These are phyloP conservation scores for Torrubiella hemipterigena DNA, from an alignment of 2,329 filamentous ascomycete genomes.

Conservation along the genomic window DNA sequence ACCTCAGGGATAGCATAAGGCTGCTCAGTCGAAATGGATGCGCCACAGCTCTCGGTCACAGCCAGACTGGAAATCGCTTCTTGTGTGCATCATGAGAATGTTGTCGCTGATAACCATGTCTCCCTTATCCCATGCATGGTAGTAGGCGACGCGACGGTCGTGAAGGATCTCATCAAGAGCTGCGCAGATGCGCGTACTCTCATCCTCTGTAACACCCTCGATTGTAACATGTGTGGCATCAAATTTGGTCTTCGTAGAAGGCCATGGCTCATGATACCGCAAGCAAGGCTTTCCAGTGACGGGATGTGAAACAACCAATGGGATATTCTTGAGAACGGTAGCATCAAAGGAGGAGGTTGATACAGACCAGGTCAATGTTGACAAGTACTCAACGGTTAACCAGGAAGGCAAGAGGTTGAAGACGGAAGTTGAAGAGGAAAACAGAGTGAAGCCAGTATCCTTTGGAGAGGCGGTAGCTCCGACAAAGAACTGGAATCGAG, in stretches of 20 bases:
- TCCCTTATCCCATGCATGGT: conserved; percentile 41
- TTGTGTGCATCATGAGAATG: conserved; percentile 33
- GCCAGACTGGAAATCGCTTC: conserved; percentile 30
- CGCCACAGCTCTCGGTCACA: conserved; percentile 35
- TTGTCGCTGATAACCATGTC: conserved; percentile 44
- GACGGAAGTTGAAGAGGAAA: conserved; percentile 36
- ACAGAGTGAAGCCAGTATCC: conserved; percentile 40
- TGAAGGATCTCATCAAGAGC: conserved; percentile 30
- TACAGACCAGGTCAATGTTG: conserved; percentile 33
- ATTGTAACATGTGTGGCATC: conserved; percentile 31
- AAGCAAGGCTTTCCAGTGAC: conserved; percentile 33
- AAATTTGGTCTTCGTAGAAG: conserved; percentile 36
- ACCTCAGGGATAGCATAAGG: too few relatives aligned
- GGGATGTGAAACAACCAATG: conserved; percentile 32
- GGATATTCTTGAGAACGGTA: conserved; percentile 28
- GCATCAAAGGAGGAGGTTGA: conserved; percentile 33
- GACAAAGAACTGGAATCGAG: conserved; percentile 42
- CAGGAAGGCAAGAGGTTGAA: conserved; percentile 31
- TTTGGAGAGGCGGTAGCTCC: conserved; percentile 31
- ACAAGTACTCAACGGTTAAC: conserved; percentile 22
- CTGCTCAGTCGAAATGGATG: conserved; percentile 33
- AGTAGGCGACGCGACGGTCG: conserved; percentile 36
- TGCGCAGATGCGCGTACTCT: conserved; percentile 23
- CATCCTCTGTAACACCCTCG: conserved; percentile 19
- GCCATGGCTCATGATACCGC: conserved; percentile 44